phyloP scores from a whole-genome alignment of 176 grass and related monocot genomes.

The Juncus effusus region DNA sequence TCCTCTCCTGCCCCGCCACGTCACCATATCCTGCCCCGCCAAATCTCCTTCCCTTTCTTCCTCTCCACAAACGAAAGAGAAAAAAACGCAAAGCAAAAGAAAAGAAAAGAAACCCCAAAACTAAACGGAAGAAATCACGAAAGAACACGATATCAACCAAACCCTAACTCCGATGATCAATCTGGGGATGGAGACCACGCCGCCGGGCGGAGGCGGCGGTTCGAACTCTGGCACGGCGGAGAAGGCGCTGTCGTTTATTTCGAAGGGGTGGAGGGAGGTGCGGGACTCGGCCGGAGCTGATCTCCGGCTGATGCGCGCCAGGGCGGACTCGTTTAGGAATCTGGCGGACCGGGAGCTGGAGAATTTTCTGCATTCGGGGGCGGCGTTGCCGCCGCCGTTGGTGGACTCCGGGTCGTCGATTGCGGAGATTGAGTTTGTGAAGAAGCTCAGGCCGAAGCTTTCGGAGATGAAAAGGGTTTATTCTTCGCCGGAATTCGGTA shows the following conservation, averaged over 20 bases:
- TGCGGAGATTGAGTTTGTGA: conserved; percentile 40
- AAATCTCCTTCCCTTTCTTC: conserved; percentile 37
- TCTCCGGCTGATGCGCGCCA: conserved; percentile 65
- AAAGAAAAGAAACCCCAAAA: no score
- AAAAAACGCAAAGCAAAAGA: no score
- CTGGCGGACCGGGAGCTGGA: conserved; percentile 70
- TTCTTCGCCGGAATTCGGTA: conserved; percentile 38
- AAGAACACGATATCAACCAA: conserved; percentile 2
- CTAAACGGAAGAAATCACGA: background rate
- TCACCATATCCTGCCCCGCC: conserved; percentile 34
- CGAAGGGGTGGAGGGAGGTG: conserved; percentile 64
- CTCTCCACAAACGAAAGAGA: background rate
- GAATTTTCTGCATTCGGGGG: conserved; percentile 54
- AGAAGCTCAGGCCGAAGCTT: conserved; percentile 42
- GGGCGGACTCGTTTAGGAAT: conserved; percentile 67
- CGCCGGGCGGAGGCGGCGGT: conserved; percentile 12
- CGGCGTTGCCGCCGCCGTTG: conserved; percentile 34
- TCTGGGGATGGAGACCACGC: conserved; percentile 59
- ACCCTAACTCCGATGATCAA: conserved; percentile 34
- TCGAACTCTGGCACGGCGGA: conserved; percentile 29
- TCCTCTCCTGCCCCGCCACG: conserved; percentile 16
- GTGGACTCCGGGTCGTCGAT: conserved; percentile 24
- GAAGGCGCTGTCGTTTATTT: conserved; percentile 74
- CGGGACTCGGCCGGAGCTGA: conserved; percentile 43
- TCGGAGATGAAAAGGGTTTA: conserved; percentile 41